phyloP scores from a whole-genome alignment of 352 stramenopile genomes.

The Thalassiosira ordinaria region DNA sequence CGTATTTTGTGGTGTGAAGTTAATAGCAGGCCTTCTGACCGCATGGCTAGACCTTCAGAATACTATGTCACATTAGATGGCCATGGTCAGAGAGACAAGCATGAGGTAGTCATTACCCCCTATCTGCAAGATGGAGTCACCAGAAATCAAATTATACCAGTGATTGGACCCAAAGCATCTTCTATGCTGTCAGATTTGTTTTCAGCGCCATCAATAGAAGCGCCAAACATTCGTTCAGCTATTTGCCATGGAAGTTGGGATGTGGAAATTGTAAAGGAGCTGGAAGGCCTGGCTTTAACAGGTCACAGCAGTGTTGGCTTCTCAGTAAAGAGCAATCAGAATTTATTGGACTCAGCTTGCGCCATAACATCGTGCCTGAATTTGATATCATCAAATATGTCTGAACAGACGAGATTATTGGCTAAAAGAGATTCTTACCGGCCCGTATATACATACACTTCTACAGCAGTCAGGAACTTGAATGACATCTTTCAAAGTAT shows the following conservation, averaged over 20 bases:
- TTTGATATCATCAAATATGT: constrained; percentile 27
- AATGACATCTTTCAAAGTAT: constrained; percentile 15
- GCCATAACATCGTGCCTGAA: constrained; percentile 42
- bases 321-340: constrained; percentile 5
- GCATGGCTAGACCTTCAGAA: constrained; percentile 40
- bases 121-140: constrained; percentile 36
- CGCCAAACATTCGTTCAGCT: constrained; percentile 66
- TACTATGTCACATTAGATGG: constrained; percentile 80
- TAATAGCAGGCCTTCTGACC: constrained; percentile 54
- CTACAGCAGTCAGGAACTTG: constrained; percentile 36
- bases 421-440: constrained; percentile 5
- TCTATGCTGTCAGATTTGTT: constrained; percentile 71
- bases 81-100: constrained; percentile 65
- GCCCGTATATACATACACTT: constrained; percentile 41
- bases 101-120: constrained; percentile 68
- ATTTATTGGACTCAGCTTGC: constrained; percentile 27
- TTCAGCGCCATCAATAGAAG: constrained; percentile 45
- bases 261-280: constrained; percentile 36
- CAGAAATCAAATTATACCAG: constrained; percentile 45
- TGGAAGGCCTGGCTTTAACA: constrained; percentile 25
- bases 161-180: constrained; percentile 38
- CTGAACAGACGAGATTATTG: constrained; percentile 10
- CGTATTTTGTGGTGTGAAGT: constrained; percentile 63
- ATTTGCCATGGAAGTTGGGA: constrained; percentile 66
- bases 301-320: background rate